Conservation (phyloP, 1,284 basidiomycete genomes). For the Bjerkandera adusta region DNA sequence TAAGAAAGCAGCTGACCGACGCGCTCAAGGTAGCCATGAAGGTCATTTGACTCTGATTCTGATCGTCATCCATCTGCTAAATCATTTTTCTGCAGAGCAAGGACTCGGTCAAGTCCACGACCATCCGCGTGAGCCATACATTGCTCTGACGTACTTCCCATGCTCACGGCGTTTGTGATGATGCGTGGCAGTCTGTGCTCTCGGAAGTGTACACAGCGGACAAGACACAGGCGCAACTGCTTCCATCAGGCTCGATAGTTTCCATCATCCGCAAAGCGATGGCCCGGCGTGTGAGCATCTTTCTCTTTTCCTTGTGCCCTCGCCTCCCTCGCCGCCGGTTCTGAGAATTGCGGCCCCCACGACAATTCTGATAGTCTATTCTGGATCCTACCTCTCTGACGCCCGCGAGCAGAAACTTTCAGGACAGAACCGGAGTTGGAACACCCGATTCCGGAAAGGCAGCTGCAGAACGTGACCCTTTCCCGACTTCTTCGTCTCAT, state of each 20-base stretch:
- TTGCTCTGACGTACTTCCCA: not conserved
- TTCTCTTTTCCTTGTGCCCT: not conserved
- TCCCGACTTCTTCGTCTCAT: no score
- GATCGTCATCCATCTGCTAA: not conserved
- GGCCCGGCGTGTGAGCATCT: conserved; percentile 49
- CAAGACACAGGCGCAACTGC: conserved; percentile 44
- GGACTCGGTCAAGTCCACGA: conserved; percentile 52
- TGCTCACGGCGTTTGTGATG: no score
- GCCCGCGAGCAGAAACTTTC: no score
- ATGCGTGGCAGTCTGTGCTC: conserved; percentile 67
- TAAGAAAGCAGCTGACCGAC: conserved; percentile 27
- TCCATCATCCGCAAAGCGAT: conserved; percentile 58
- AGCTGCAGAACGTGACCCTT: no score
- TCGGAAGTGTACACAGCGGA: conserved; percentile 68
- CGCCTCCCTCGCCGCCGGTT: no score
- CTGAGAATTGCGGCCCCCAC: no score
- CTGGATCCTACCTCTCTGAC: no score
- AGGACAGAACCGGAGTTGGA: no score
- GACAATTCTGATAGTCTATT: no score
- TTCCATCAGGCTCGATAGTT: conserved; percentile 43
- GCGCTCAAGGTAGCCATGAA: conserved; percentile 55
- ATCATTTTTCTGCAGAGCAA: conserved; percentile 39
- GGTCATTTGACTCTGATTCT: conserved; percentile 32
- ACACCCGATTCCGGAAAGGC: no score
- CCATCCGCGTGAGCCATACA: conserved; percentile 49